phyloP scores from a whole-genome alignment of 176 grass and related monocot species.

The Panicum miliaceum region DNA sequence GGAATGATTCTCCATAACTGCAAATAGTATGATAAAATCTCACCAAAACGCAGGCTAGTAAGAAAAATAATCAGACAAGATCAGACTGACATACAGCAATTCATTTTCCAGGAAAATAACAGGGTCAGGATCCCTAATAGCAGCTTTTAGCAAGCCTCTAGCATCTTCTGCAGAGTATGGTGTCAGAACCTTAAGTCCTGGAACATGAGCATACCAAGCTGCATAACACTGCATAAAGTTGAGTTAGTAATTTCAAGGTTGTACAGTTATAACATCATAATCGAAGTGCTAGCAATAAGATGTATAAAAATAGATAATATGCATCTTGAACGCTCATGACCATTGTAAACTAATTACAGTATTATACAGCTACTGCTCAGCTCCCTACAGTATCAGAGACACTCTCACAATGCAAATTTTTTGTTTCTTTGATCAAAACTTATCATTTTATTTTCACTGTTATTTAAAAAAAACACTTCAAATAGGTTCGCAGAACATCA shows the following conservation, averaged over 20 bases:
- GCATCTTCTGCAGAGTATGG: slow-evolving; percentile 97
- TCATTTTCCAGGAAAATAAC: slow-evolving; percentile 99
- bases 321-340: not conserved
- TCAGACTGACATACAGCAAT: slow-evolving; percentile 65
- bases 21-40: slow-evolving; percentile 37
- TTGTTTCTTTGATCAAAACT: not conserved
- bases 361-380: not conserved
- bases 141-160: slow-evolving; percentile 92
- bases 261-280: slow-evolving; percentile 5
- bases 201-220: slow-evolving; percentile 95
- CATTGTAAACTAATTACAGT: not conserved
- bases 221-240: slow-evolving; percentile 82
- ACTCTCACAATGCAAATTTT: not conserved
- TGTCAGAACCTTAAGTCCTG: slow-evolving; percentile 84
- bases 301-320: not conserved
- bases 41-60: slow-evolving; percentile 18
- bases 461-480: not conserved
- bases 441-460: not conserved
- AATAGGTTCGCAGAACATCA: not conserved
- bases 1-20: slow-evolving; percentile 95
- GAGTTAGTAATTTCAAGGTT: slow-evolving; percentile 16
- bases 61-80: slow-evolving; percentile 32
- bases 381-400: not conserved
- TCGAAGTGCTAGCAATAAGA: not conserved
- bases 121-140: slow-evolving; percentile 93